Conservation (phyloP, 1,284 basidiomycete genomes). For the Cutaneotrichosporon sp. region DNA sequence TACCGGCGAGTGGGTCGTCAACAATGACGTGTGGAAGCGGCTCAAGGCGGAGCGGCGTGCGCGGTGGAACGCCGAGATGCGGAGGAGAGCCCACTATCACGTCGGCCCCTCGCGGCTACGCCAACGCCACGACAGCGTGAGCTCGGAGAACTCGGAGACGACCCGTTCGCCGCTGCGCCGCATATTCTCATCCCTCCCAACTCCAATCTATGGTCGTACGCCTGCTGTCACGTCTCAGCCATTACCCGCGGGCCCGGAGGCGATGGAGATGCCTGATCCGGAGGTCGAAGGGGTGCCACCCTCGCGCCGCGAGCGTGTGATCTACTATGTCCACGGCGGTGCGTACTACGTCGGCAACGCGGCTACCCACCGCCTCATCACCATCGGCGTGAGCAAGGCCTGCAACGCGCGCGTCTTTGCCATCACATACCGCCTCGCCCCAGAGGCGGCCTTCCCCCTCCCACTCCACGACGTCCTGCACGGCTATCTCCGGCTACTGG, state of each 20-base stretch:
- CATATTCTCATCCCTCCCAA: not conserved
- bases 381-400: constrained; percentile 87
- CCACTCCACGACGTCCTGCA: constrained; percentile 88
- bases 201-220: constrained; percentile 4
- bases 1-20: constrained; percentile 95
- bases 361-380: constrained; percentile 88
- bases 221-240: not conserved
- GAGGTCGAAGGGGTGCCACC: constrained; percentile 30
- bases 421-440: constrained; percentile 94
- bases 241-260: not conserved
- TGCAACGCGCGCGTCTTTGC: constrained; percentile 93
- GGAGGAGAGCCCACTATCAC: constrained; percentile 8
- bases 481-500: constrained; percentile 81
- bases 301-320: constrained; percentile 69
- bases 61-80: constrained; percentile 27
- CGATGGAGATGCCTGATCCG: constrained; percentile 16
- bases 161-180: not conserved
- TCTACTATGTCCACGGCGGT: constrained; percentile 93
- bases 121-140: constrained; percentile 7
- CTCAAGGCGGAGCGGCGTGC: constrained; percentile 81
- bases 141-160: not conserved
- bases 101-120: constrained; percentile 19
- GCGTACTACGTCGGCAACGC: constrained; percentile 94
- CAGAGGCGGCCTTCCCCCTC: constrained; percentile 91
- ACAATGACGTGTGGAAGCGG: constrained; percentile 83